Base-by-base conservation (phyloP, 208 protist genomes). In the Plasmodiophora brassicae region DNA sequence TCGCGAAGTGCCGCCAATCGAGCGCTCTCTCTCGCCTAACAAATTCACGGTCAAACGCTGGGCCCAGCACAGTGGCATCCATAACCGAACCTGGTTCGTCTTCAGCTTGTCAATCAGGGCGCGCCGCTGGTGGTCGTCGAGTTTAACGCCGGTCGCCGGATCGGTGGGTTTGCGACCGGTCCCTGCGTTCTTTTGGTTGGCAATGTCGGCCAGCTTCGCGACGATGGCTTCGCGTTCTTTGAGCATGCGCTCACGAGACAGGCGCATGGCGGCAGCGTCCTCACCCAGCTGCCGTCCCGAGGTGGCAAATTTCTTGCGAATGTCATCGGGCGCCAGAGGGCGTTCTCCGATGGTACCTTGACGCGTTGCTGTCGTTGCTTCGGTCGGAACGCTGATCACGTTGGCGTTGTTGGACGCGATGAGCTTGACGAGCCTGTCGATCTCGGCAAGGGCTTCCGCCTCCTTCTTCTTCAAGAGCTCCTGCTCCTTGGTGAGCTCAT, bases 401-500 rank as follows among this genome's bases (percentile, higher is more conserved):
- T 78, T 78, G 65, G 5, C 20, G 65, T 5, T 78, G 20, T 78
- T 32, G 32, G 65, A 14, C 32, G 32, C n/a, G 20, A 78, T 78
- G 32, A 38, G 5, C 41, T 32, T 8, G 5, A 78, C n/a, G 10
- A 78, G 41, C 41, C n/a, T 5, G 32, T 78, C 14, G 41, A 78
- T 78, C n/a, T 78, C 65, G 32, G 32, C 14, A 14, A 78, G 41
- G 14, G 65, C 65, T 5, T 5, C 5, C 5, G n/a, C 41, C 65
- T 78, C 65, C n/a, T 78, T 78, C n/a, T 78, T 5, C 65, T 78
- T 78, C n/a, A 78, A 78, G 20, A 78, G n/a, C n/a, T 78, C 65
- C 41, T 78, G 65, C 65, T 78, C 65, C 41, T 78, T 78, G n/a
- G 41, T 78, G 14, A 78, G 65, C 41, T 78, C 65, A 5, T 78